These are phyloP conservation scores for Phytophthora sojae DNA, from an alignment of 352 stramenopile genomes.

Conservation along the genomic window DNA sequence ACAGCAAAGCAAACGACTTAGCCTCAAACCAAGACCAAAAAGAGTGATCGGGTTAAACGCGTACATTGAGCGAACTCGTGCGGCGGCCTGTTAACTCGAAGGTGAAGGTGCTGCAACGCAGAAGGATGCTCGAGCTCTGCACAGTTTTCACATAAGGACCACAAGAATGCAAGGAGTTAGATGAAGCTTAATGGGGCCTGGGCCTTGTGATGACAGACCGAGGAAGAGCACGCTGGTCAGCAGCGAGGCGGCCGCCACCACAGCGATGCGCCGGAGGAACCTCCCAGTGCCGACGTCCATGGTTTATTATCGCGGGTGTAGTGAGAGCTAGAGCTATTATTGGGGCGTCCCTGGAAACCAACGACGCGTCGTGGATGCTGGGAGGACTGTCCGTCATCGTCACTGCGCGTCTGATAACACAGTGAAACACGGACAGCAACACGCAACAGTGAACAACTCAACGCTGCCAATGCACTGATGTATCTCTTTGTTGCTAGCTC, in stretches of 20 bases:
- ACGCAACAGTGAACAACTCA: neutral
- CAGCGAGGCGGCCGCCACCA: neutral
- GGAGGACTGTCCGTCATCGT: neutral
- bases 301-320: neutral
- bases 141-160: neutral
- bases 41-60: neutral
- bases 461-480: neutral
- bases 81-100: conserved; percentile 1
- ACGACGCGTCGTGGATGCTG: neutral
- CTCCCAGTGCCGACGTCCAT: neutral
- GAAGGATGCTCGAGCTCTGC: neutral
- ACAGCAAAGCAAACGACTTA: neutral
- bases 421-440: neutral
- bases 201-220: neutral
- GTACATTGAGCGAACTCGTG: conserved; percentile 10
- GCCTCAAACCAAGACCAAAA: neutral
- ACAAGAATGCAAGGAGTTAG: neutral
- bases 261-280: neutral
- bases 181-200: neutral
- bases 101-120: conserved; percentile 1
- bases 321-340: neutral
- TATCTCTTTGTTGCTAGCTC: neutral
- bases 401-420: neutral
- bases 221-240: neutral
- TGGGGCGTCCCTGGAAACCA: neutral